A percentile compares a stretch with the other conserved stretches of the same genome.
phyloP scores from a whole-genome alignment of 257 asterid species.

The Cruciata laevipes region DNA sequence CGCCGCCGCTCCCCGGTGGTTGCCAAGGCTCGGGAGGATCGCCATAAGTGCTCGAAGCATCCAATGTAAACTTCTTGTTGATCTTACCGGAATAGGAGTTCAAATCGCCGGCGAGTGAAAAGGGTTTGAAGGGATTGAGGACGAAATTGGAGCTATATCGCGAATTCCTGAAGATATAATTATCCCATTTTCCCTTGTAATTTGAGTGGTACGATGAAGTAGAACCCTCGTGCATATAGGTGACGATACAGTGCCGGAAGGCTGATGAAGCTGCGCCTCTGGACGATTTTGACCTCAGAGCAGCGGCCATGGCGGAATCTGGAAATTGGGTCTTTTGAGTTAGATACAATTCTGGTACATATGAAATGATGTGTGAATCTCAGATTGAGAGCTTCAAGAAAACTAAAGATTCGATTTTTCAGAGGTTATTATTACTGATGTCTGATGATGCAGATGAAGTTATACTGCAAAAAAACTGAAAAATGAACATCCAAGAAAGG shows the following conservation, averaged over 20 bases:
- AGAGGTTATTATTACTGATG: neutral
- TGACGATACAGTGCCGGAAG: constrained; percentile 59
- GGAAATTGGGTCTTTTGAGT: neutral
- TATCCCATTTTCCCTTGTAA: constrained; percentile 36
- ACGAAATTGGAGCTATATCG: constrained; percentile 32
- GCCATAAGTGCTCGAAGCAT: constrained; percentile 51
- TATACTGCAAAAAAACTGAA: neutral
- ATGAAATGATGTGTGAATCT: neutral
- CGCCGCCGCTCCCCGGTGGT: constrained; percentile 64
- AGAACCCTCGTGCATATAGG: constrained; percentile 56
- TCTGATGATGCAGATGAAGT: neutral
- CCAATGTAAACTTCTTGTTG: constrained; percentile 28
- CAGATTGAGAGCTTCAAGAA: neutral
- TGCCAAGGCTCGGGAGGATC: constrained; percentile 99
- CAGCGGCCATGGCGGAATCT: constrained; percentile 61
- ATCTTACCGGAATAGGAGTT: constrained; percentile 19
- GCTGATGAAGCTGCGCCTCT: constrained; percentile 57
- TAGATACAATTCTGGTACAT: neutral
- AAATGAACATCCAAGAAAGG: neutral
- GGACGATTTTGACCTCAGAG: constrained; percentile 77
- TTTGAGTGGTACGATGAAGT: constrained; percentile 34
- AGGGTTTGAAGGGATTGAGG: constrained; percentile 46
- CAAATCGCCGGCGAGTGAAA: constrained; percentile 41
- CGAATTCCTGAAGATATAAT: constrained; percentile 31
- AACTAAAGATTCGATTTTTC: constrained; percentile 6